Conservation (phyloP, 441 rosid species). For the Heliophila coronopifolia region DNA sequence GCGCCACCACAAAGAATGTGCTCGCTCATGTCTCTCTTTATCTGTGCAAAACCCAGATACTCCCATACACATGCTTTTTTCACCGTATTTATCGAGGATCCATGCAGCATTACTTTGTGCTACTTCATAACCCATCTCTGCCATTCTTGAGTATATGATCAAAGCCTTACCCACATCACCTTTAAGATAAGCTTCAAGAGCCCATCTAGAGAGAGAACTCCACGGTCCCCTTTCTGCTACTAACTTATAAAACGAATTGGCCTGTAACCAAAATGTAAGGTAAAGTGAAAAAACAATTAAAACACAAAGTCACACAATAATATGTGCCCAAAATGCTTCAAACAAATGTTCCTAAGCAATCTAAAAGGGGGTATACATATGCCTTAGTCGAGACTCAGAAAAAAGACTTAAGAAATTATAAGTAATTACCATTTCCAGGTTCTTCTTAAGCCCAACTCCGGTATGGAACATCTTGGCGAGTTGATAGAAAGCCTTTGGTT, state of each 20-base stretch:
- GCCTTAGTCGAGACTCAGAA: background rate
- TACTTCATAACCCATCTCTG: slow-evolving; percentile 94
- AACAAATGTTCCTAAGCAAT: background rate
- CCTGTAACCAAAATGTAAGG: slow-evolving; percentile 44
- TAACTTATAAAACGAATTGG: slow-evolving; percentile 83
- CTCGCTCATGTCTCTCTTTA: slow-evolving; percentile 82
- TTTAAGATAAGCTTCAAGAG: slow-evolving; percentile 85
- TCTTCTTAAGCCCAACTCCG: slow-evolving; percentile 87
- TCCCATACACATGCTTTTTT: slow-evolving; percentile 93
- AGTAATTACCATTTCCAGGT: slow-evolving; percentile 56
- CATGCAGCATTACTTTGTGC: slow-evolving; percentile 99
- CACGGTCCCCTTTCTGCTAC: slow-evolving; percentile 99
- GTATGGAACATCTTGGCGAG: slow-evolving; percentile 97
- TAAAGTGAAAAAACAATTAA: slow-evolving; percentile 8
- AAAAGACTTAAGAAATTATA: background rate
- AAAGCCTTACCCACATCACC: slow-evolving; percentile 91
- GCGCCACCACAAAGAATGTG: slow-evolving; percentile 98
- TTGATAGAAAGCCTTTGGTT: slow-evolving; percentile 96
- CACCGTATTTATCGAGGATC: slow-evolving; percentile 94
- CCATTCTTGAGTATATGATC: slow-evolving; percentile 84
- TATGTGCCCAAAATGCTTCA: slow-evolving; percentile 2
- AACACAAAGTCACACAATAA: background rate
- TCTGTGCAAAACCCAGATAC: slow-evolving; percentile 83
- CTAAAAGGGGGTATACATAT: background rate
- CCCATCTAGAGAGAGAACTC: slow-evolving; percentile 99